Base-by-base conservation (phyloP, 2,329 filamentous ascomycete species). In the Trichoderma endophyticum region DNA sequence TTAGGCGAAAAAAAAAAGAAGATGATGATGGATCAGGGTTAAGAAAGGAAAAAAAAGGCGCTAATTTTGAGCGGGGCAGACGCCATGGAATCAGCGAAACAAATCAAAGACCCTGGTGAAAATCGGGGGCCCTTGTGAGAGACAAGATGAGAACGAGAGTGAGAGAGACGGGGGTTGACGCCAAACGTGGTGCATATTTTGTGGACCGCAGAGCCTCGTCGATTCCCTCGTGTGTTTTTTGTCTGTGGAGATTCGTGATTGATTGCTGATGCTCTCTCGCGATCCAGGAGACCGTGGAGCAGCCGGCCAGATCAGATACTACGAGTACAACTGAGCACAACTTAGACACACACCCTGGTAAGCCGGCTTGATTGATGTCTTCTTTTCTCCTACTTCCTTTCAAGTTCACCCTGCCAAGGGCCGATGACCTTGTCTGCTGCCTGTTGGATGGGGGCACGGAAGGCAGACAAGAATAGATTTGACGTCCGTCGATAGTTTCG, bases 151-250 rank as follows among this genome's bases (percentile, higher is more conserved):
- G 36, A 48, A 24, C 9, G 43, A 51, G 43, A 51, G 39, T 51
- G 43, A 28, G 61, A 57, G 26, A 24, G n/a, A 15, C n/a, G 32
- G 32, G 59, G 32, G 32, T 61, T 63, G 60, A 59, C 28, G 28
- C 43, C 32, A 64, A 59, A 51, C 43, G 70, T 36, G 18, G 43
- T 72, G 71, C 66, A 63, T 70, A 72, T 64, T 70, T 43, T 72
- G 57, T 72, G 65, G 71, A 48, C 51, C 71, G 65, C 65, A 72
- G 71, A 72, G 71, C 70, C 70, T 71, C 70, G 70, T 60, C 66
- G 59, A 70, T 63, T 70, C 34, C 62, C 12, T 24, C 36, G n/a
- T 15, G 48, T 32, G 15, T 26, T 54, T 65, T 34, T 30, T 24
- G 43, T n/a, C 43, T 36, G 57, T 67, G 61, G 70, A 51, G 51